Evolutionary conservation across 2,329 filamentous ascomycete genomes (phyloP).

Genomic region (Cercospora brassicicola): DNA sequence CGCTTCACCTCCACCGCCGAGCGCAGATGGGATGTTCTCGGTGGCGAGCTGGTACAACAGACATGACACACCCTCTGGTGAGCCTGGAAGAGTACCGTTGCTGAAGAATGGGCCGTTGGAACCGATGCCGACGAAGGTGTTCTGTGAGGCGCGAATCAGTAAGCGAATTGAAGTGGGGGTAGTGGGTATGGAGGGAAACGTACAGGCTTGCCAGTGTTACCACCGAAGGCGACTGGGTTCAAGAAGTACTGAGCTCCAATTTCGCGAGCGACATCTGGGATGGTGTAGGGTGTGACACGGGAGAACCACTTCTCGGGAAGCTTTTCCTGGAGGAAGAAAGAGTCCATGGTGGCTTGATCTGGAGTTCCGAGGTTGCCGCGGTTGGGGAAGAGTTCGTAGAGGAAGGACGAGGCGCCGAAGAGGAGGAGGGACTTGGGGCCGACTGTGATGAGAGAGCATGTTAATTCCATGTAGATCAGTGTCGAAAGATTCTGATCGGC

Average conservation of each 20-base stretch:
- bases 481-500: too few species aligned
- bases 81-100: conserved; percentile 41
- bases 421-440: conserved; percentile 44
- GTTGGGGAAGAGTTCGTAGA: conserved; percentile 47
- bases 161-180: too few species aligned
- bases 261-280: conserved; percentile 41
- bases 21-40: conserved; percentile 26
- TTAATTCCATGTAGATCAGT: too few species aligned
- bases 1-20: conserved; percentile 19
- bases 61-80: conserved; percentile 38
- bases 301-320: conserved; percentile 42
- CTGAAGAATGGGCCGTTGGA: conserved; percentile 40
- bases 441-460: conserved; percentile 18
- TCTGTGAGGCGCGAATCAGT: not conserved
- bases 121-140: conserved; percentile 39
- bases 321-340: conserved; percentile 45
- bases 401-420: conserved; percentile 47
- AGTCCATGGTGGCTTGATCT: conserved; percentile 29
- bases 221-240: conserved; percentile 47
- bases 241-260: conserved; percentile 45
- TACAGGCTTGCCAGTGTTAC: conserved; percentile 43
- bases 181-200: too few species aligned
- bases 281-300: conserved; percentile 40
- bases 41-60: conserved; percentile 47
- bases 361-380: conserved; percentile 20